Conservation (phyloP, 257 asterid species). For the Rehmannia glutinosa region DNA sequence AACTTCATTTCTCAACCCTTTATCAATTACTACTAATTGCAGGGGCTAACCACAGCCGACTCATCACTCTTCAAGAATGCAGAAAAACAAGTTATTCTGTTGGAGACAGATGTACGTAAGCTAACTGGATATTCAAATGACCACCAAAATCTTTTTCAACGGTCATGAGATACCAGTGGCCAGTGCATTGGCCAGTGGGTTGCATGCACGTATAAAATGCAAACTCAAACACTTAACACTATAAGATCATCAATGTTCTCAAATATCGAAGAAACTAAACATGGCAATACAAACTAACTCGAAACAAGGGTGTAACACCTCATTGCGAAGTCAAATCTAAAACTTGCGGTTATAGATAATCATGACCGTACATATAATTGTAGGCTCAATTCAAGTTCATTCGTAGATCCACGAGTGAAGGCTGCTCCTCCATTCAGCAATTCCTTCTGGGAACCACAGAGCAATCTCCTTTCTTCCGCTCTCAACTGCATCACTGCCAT, state of each 20-base stretch:
- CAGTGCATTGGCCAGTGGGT: too few relatives aligned
- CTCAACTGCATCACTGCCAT: conserved; percentile 92
- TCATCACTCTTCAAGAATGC: too few relatives aligned
- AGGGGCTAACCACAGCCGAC: too few relatives aligned
- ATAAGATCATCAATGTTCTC: neutral
- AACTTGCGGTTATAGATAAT: neutral
- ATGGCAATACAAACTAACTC: neutral
- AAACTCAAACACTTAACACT: too few relatives aligned
- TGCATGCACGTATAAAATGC: too few relatives aligned
- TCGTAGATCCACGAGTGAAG: conserved; percentile 88
- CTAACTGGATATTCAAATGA: neutral
- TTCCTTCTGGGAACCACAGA: conserved; percentile 97
- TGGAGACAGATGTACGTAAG: too few relatives aligned
- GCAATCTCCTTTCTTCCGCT: conserved; percentile 87
- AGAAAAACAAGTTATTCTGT: too few relatives aligned
- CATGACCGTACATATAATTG: neutral
- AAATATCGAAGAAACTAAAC: neutral
- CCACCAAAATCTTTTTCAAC: neutral
- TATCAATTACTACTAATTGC: neutral
- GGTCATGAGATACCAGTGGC: too few relatives aligned
- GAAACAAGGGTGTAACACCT: too few relatives aligned
- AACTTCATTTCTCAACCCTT: too few relatives aligned
- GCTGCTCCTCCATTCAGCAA: conserved; percentile 83
- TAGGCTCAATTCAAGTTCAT: conserved; percentile 15
- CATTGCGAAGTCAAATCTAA: too few relatives aligned